Percentiles rank a stretch among this genome's conserved stretches.
These are phyloP conservation scores for Exophiala xenobiotica DNA, from an alignment of 2,329 filamentous ascomycete genomes.

Conservation along the genomic window DNA sequence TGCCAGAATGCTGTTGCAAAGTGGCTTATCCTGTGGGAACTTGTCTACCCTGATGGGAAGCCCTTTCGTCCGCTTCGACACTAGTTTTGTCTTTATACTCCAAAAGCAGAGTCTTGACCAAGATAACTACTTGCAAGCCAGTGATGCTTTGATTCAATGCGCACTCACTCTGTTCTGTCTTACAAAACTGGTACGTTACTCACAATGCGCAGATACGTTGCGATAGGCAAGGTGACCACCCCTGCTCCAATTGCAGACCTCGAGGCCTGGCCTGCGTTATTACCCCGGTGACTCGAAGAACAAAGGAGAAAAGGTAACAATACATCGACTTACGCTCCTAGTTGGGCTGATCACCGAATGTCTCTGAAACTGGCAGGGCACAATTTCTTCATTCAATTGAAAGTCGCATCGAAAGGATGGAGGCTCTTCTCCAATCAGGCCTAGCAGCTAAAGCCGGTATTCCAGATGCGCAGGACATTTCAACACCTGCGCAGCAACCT, in stretches of 20 bases:
- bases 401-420: conserved; percentile 16
- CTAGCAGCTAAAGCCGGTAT: not conserved
- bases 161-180: not conserved
- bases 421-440: conserved; percentile 11
- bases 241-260: conserved; percentile 15
- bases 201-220: conserved; percentile 10
- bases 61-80: not conserved
- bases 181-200: not conserved
- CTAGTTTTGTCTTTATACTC: not conserved
- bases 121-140: too few relatives aligned
- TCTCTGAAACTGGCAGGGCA: conserved; percentile 5
- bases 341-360: not conserved
- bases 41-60: too few relatives aligned
- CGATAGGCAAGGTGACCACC: conserved; percentile 7
- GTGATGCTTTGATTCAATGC: not conserved
- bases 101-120: too few relatives aligned
- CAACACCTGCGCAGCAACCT: not conserved
- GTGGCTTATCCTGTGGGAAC: too few relatives aligned
- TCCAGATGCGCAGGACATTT: not conserved
- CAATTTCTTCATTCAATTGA: conserved; percentile 19
- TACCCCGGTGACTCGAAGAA: conserved; percentile 5
- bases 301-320: conserved; percentile 13
- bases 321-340: not conserved
- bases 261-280: conserved; percentile 9
- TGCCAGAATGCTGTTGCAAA: too few relatives aligned